Percentiles rank a stretch among this genome's conserved stretches.
These are phyloP conservation scores for Pseudocercospora fijiensis DNA, from an alignment of 2,329 filamentous ascomycete species.

Conservation along the genomic window DNA sequence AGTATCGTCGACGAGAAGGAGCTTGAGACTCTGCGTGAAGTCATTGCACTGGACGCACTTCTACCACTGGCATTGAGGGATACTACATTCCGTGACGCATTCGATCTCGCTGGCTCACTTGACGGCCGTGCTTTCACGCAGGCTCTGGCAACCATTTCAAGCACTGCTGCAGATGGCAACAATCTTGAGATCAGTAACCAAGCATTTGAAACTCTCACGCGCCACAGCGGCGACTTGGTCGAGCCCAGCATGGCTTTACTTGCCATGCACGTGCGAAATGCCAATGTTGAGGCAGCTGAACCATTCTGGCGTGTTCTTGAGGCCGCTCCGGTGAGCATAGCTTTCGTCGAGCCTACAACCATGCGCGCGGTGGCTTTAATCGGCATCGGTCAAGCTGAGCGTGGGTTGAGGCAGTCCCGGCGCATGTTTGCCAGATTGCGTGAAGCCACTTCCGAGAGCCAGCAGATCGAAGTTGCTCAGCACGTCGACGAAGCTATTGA, in stretches of 20 bases:
- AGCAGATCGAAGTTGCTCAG: constrained; percentile 60
- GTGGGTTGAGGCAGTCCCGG: constrained; percentile 75
- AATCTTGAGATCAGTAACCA: constrained; percentile 66
- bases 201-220: constrained; percentile 52
- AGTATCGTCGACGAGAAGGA: constrained; percentile 49
- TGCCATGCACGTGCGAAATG: constrained; percentile 79
- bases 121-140: constrained; percentile 58
- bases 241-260: constrained; percentile 74
- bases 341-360: constrained; percentile 80
- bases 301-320: constrained; percentile 76
- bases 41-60: constrained; percentile 71
- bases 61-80: constrained; percentile 73
- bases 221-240: constrained; percentile 49
- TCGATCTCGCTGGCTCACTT: constrained; percentile 66
- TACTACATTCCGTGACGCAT: constrained; percentile 69
- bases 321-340: constrained; percentile 59
- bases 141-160: constrained; percentile 71
- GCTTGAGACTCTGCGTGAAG: constrained; percentile 59
- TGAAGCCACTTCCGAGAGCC: constrained; percentile 54
- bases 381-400: constrained; percentile 78
- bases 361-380: constrained; percentile 91
- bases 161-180: constrained; percentile 75
- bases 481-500: constrained; percentile 86
- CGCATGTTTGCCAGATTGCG: constrained; percentile 85
- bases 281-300: constrained; percentile 73